Conservation (phyloP, 1,139 yeast genomes). For the Chernovozyma sophiae-reginae region DNA sequence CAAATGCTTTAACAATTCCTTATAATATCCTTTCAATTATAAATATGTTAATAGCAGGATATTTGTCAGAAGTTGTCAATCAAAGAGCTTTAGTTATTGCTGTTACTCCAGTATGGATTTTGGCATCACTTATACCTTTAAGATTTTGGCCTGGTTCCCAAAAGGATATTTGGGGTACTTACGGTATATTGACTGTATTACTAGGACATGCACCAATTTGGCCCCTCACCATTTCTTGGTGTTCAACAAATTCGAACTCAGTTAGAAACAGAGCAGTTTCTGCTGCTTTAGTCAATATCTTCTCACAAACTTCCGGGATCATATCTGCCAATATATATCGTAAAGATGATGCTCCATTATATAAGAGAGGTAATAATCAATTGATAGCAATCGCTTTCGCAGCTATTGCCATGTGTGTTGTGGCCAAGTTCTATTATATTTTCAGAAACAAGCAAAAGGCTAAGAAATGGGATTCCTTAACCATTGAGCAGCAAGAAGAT, state of each 20-base stretch:
- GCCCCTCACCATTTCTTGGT: conserved; percentile 48
- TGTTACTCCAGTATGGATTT: conserved; percentile 17
- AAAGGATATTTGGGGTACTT: conserved; percentile 17
- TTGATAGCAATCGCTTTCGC: conserved; percentile 34
- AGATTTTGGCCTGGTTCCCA: conserved; percentile 16
- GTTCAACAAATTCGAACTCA: conserved; percentile 52
- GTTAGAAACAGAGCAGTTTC: conserved; percentile 55
- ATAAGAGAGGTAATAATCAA: conserved; percentile 44
- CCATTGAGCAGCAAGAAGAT: conserved; percentile 37
- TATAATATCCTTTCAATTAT: conserved; percentile 13
- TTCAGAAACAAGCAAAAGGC: conserved; percentile 41
- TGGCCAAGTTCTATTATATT: conserved; percentile 33
- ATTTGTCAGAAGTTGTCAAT: conserved; percentile 11
- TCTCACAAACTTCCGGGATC: conserved; percentile 50
- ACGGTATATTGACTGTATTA: conserved; percentile 14
- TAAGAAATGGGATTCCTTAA: conserved; percentile 40
- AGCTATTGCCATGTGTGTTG: conserved; percentile 5
- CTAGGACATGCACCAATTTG: conserved; percentile 17
- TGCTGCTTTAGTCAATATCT: conserved; percentile 56
- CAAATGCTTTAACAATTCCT: conserved; percentile 19
- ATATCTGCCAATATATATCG: conserved; percentile 50
- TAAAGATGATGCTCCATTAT: conserved; percentile 49
- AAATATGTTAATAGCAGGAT: conserved; percentile 12
- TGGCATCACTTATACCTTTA: conserved; percentile 15
- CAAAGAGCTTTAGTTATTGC: conserved; percentile 11